These are phyloP conservation scores for Ceratobasidium sp. DNA, from an alignment of 1,284 basidiomycete species.

Conservation along the genomic window DNA sequence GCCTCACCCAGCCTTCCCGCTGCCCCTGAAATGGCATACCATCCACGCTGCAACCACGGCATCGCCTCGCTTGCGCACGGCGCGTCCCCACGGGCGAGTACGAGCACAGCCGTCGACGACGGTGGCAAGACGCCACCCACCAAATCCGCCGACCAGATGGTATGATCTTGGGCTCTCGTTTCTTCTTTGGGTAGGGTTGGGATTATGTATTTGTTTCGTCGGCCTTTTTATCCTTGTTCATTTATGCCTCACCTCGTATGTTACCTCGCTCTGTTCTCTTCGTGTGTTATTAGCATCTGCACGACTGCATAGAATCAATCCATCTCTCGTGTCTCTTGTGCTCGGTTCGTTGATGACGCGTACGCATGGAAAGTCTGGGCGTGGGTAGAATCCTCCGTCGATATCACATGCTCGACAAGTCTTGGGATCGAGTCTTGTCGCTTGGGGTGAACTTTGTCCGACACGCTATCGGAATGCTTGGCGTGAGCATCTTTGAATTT, in stretches of 20 bases:
- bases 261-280: not conserved
- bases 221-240: not conserved
- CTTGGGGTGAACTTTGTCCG: too few relatives aligned
- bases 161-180: not conserved
- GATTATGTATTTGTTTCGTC: not conserved
- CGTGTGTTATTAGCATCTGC: not conserved
- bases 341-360: not conserved
- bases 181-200: conserved; percentile 1
- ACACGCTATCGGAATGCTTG: too few relatives aligned
- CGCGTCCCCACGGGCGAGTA: conserved; percentile 22
- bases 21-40: conserved; percentile 27
- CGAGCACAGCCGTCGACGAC: conserved; percentile 19
- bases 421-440: too few relatives aligned
- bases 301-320: not conserved
- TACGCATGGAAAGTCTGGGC: not conserved
- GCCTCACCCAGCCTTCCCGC: conserved; percentile 3
- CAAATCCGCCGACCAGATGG: conserved; percentile 28
- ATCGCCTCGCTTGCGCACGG: conserved; percentile 14
- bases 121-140: conserved; percentile 11
- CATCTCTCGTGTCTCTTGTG: not conserved
- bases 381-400: too few relatives aligned
- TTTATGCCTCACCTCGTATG: not conserved
- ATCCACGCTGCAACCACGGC: conserved; percentile 28
- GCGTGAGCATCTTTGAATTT: too few relatives aligned
- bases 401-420: too few relatives aligned